Conservation (phyloP, 2,329 filamentous ascomycete genomes). For the Bimuria novae-zelandiae region DNA sequence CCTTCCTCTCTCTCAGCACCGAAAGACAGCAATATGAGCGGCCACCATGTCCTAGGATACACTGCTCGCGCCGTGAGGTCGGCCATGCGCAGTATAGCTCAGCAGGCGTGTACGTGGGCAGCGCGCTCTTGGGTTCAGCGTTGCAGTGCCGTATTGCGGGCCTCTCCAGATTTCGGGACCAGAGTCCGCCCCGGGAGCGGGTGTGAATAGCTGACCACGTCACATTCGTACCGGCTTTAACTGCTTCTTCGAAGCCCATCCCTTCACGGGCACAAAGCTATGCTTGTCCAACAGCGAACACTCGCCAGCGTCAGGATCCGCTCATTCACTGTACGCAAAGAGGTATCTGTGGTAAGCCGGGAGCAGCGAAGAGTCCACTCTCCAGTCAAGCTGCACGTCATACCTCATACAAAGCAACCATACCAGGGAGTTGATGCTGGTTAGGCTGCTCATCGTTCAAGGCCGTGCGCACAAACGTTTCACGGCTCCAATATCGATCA, state of each 20-base stretch:
- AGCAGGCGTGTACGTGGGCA: no score
- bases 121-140: no score
- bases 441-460: background rate
- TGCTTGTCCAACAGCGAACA: background rate
- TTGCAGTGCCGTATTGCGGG: no score
- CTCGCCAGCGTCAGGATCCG: background rate
- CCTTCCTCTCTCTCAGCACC: no score
- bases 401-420: background rate
- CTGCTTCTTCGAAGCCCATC: background rate
- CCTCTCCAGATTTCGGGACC: no score
- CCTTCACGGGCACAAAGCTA: background rate
- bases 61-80: no score
- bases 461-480: constrained; percentile 5
- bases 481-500: background rate
- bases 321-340: background rate
- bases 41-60: no score
- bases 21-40: no score
- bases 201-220: no score
- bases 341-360: background rate
- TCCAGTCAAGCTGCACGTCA: background rate
- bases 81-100: background rate
- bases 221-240: background rate
- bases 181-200: no score
- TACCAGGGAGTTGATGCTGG: background rate
- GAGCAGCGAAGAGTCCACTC: background rate